Base-by-base conservation (phyloP, 305 asterid genomes). In the Fraxinus baroniana region DNA sequence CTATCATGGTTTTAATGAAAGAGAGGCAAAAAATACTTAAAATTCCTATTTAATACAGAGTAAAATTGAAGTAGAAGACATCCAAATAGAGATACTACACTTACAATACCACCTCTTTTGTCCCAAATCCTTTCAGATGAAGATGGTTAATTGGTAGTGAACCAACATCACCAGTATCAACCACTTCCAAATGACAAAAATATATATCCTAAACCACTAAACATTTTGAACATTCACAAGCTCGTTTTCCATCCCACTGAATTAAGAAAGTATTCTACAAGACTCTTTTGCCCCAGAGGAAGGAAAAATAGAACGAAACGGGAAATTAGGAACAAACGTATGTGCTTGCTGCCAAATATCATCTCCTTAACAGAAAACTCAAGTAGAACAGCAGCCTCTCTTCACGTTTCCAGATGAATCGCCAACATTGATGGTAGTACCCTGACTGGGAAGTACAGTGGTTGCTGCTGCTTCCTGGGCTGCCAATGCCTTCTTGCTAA, bases 341-440 rank as follows among this genome's bases (percentile, higher is more conserved):
- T 1, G 66, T 55, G 66, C 66, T 55, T 17, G 26, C 7, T 17
- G 66, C 66, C 66, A 55, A 55, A 55, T 55, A 18, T 18, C 66
- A 55, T 55, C 24, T 20, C 71, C 71, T 60, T 60, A 39, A 32
- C 62, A 18, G 64, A 24, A 73, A 74, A 22, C 22, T 75, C 70
- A 83, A 78, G 79, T 78, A 35, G 82, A 78, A 55, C 85, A 83
- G 36, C 85, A 83, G 10, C 85, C 85, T 68, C 82, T 55, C 74
- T 78, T 83, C 76, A 2, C 41, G 49, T 71, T 83, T 44, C 74
- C 85, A 46, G 79, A 68, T 17, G 85, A 15, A 73, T 78, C 85
- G 13, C 82, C 17, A 60, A 83, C 82, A 37, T 72, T 35, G 35
- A 83, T 83, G 75, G 85, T 52, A 15, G 82, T 83, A 3, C 85